Evolutionary conservation across 192 early-diverging fungal genomes (phyloP).

Genomic region (Backusella luteola): DNA sequence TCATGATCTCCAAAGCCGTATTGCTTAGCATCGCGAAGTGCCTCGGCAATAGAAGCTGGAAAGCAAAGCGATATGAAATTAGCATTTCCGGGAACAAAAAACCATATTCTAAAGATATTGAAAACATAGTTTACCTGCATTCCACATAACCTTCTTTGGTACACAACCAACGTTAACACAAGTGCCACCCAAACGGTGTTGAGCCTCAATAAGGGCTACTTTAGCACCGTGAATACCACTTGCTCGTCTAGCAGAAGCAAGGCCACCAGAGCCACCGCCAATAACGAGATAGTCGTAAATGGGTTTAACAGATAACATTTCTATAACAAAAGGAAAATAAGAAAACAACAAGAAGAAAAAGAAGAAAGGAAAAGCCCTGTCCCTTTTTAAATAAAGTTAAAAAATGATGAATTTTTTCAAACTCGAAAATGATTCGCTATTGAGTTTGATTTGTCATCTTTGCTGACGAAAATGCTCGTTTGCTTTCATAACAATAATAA

Average conservation of each 20-base stretch:
- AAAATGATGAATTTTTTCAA: slow-evolving; percentile 7
- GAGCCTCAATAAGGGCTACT: slow-evolving; percentile 85
- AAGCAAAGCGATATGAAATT: not conserved
- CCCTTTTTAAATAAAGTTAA: not conserved
- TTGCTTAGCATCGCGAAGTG: slow-evolving; percentile 82
- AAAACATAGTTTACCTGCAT: slow-evolving; percentile 57
- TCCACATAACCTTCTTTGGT: slow-evolving; percentile 96
- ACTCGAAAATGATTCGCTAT: not conserved
- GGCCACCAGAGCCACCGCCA: slow-evolving; percentile 89
- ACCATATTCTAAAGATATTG: not conserved
- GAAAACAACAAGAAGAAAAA: not conserved
- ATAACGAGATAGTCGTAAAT: slow-evolving; percentile 94
- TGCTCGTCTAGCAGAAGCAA: slow-evolving; percentile 92
- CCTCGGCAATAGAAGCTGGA: slow-evolving; percentile 79
- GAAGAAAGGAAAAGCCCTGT: not conserved
- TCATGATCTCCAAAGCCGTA: slow-evolving; percentile 82
- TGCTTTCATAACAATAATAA: not conserved
- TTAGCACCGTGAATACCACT: slow-evolving; percentile 83
- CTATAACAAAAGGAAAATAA: not conserved
- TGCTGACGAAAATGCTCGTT: not conserved
- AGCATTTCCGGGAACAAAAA: not conserved
- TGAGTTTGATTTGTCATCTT: slow-evolving; percentile 5
- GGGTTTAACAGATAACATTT: slow-evolving; percentile 12
- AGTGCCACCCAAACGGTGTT: slow-evolving; percentile 77
- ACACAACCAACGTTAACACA: slow-evolving; percentile 97